Base-by-base conservation (phyloP, 2,329 filamentous ascomycete species). In the Exophiala sp. region DNA sequence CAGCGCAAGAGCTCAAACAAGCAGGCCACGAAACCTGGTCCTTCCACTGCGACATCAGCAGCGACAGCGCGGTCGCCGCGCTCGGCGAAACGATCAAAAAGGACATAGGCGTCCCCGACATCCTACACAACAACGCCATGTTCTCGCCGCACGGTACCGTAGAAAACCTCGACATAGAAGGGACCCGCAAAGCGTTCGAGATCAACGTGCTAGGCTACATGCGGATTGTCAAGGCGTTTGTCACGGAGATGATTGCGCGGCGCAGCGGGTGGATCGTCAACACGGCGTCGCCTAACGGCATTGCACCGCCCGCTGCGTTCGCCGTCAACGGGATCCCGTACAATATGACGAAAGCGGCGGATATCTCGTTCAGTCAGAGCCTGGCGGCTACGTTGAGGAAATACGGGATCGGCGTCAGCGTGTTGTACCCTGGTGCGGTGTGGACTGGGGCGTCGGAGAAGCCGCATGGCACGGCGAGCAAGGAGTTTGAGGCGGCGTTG, bases 191-290 rank as follows among this genome's bases (percentile, higher is more conserved):
- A 8, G n/a, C 10, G 14, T 34, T 45, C 13, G 29, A 35, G 9
- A 27, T 45, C 24, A 45, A 45, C 19, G 43, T 45, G 11, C 22
- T 45, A 10, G 43, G 43, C 13, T 45, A 45, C 22, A 23, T 45
- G 11, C 43, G 43, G 4, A 22, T 45, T 23, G 19, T 23, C n/a
- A n/a, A 35, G 13, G 43, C 27, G 7, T 45, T 45, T 23, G 8
- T 45, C 23, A n/a, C 24, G 8, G 43, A 23, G 9, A 34, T 45
- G 24, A 32, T 45, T 18, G 24, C 14, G 5, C 43, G 43, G 2
- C 24, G 43, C 16, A 32, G 30, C n/a, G 43, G 43, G 4, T 14
- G 22, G n/a, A 45, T 45, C 19, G 43, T 23, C 24, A 35, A 21
- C 18, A 45, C 43, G 3, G 43, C 43, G 4, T 45, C 43, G 13